Conservation (phyloP, 352 stramenopile genomes). For the Phytophthora podocarpi region DNA sequence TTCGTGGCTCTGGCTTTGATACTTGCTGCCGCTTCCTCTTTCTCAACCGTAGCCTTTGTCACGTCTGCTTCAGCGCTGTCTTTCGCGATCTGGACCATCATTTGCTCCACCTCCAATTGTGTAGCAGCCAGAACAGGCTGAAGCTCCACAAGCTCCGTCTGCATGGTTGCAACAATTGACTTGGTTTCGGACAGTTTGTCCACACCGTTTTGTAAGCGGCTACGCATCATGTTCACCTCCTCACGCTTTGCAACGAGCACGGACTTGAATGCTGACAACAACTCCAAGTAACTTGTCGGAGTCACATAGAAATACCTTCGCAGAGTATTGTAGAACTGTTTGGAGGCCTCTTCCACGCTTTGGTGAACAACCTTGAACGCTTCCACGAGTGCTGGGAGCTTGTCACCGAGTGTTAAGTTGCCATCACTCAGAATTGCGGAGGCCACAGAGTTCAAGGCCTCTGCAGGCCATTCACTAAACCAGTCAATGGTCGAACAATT, state of each 20-base stretch:
- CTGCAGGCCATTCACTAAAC: conserved; percentile 89
- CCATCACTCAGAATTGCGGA: conserved; percentile 86
- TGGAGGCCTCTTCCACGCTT: conserved; percentile 84
- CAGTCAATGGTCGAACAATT: conserved; percentile 91
- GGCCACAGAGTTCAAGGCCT: conserved; percentile 84
- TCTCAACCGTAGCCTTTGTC: conserved; percentile 86
- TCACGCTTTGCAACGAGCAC: conserved; percentile 90
- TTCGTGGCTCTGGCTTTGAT: conserved; percentile 88
- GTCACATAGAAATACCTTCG: conserved; percentile 94
- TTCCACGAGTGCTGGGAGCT: conserved; percentile 63
- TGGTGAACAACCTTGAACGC: conserved; percentile 90
- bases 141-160: conserved; percentile 82
- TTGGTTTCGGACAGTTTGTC: conserved; percentile 89
- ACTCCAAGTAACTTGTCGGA: conserved; percentile 92
- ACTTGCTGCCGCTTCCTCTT: conserved; percentile 87
- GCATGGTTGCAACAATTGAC: conserved; percentile 81
- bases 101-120: conserved; percentile 86
- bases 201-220: conserved; percentile 83
- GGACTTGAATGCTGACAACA: conserved; percentile 92
- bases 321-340: conserved; percentile 88
- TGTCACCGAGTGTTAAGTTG: conserved; percentile 70
- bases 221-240: conserved; percentile 90
- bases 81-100: conserved; percentile 91
- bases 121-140: conserved; percentile 80
- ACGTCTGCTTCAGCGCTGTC: conserved; percentile 91